These are phyloP conservation scores for Saussurea involucrata DNA, from an alignment of 129 eudicot species.

Conservation along the genomic window DNA sequence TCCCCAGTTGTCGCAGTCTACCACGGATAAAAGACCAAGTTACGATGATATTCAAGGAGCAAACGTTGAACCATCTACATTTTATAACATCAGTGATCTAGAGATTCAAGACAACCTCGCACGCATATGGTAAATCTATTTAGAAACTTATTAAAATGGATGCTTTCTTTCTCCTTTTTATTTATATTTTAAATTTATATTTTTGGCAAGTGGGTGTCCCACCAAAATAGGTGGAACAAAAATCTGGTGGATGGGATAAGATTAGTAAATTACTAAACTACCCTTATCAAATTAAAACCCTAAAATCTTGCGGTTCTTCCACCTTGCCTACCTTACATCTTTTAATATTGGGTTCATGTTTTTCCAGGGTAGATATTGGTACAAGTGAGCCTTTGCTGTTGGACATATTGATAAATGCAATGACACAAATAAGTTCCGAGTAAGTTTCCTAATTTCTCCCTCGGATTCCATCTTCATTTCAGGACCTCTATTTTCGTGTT, in stretches of 20 bases:
- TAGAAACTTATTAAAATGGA: neutral
- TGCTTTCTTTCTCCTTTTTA: neutral
- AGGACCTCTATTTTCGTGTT: neutral
- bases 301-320: neutral
- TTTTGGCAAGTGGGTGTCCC: neutral
- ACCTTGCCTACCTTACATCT: neutral
- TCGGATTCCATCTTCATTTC: neutral
- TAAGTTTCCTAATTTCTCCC: slow-evolving; percentile 33
- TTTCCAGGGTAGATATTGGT: slow-evolving; percentile 95
- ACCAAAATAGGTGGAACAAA: neutral
- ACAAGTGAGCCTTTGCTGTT: slow-evolving; percentile 74
- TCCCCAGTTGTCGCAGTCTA: slow-evolving; percentile 80
- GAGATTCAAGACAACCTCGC: slow-evolving; percentile 96
- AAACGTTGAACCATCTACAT: slow-evolving; percentile 77
- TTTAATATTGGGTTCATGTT: neutral
- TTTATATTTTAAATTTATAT: neutral
- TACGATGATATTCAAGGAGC: slow-evolving; percentile 92
- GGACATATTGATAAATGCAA: slow-evolving; percentile 79
- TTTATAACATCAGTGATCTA: slow-evolving; percentile 88
- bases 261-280: neutral
- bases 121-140: slow-evolving; percentile 70
- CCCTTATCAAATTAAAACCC: neutral
- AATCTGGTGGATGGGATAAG: neutral
- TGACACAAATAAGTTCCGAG: slow-evolving; percentile 94
- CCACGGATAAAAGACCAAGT: slow-evolving; percentile 73